Evolutionary conservation across 1,284 basidiomycete genomes (phyloP).

Genomic region (Kwoniella shivajii): DNA sequence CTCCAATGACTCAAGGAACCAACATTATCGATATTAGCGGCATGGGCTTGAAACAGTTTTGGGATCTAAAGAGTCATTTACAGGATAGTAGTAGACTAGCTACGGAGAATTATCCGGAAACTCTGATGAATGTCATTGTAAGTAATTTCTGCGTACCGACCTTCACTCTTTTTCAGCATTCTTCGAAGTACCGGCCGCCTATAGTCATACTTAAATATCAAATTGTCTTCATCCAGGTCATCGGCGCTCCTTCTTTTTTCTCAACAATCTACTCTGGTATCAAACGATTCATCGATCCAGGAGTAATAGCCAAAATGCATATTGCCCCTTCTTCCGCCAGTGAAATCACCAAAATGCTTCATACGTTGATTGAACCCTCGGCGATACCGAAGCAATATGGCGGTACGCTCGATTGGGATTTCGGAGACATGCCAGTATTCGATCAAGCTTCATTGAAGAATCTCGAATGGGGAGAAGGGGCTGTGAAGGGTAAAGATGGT

Average conservation of each 20-base stretch:
- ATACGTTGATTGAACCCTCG: not conserved
- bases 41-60: not conserved
- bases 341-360: not conserved
- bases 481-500: too few relatives aligned
- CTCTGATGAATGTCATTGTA: not conserved
- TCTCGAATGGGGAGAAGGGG: not conserved
- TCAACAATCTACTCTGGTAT: not conserved
- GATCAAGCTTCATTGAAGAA: not conserved
- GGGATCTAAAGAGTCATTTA: not conserved
- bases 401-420: not conserved
- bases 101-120: not conserved
- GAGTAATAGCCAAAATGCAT: not conserved
- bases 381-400: not conserved
- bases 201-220: too few relatives aligned
- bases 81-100: not conserved
- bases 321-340: not conserved
- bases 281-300: not conserved
- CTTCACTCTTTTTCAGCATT: too few relatives aligned
- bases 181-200: too few relatives aligned
- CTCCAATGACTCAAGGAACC: not conserved
- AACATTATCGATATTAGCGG: not conserved
- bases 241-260: not conserved
- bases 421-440: not conserved
- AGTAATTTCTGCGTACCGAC: too few relatives aligned
- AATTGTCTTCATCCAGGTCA: too few relatives aligned